Percentiles rank a stretch among this genome's conserved stretches.
Evolutionary conservation across 192 early-diverging fungal species (phyloP).

Genomic region (Rhizophlyctis rosea): DNA sequence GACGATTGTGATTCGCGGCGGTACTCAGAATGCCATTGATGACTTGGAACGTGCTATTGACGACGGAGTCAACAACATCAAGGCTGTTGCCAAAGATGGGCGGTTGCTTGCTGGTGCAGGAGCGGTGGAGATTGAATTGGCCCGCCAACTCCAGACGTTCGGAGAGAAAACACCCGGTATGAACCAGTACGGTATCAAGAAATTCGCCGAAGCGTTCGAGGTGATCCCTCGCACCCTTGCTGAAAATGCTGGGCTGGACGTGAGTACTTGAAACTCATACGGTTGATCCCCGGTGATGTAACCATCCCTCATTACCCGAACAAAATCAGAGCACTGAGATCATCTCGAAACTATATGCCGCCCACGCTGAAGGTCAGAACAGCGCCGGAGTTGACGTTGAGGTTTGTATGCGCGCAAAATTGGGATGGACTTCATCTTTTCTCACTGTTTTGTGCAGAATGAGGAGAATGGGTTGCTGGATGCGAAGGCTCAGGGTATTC

Average conservation of each 20-base stretch:
- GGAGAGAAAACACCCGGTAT: slow-evolving; percentile 91
- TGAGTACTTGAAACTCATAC: slow-evolving; percentile 27
- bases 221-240: slow-evolving; percentile 91
- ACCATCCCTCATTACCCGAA: background rate
- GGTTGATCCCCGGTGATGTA: background rate
- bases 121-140: slow-evolving; percentile 90
- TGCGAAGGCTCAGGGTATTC: slow-evolving; percentile 69
- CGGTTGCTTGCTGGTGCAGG: slow-evolving; percentile 90
- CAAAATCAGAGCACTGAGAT: slow-evolving; percentile 74
- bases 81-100: slow-evolving; percentile 81
- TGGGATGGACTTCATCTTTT: background rate
- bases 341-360: slow-evolving; percentile 87
- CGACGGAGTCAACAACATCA: slow-evolving; percentile 96
- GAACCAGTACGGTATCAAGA: slow-evolving; percentile 94
- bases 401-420: background rate
- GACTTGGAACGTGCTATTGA: slow-evolving; percentile 97
- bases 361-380: slow-evolving; percentile 70
- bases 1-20: slow-evolving; percentile 95
- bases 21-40: slow-evolving; percentile 91
- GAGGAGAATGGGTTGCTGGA: slow-evolving; percentile 69
- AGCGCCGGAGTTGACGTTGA: slow-evolving; percentile 85
- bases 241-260: slow-evolving; percentile 93
- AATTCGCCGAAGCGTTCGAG: slow-evolving; percentile 92
- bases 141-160: slow-evolving; percentile 68
- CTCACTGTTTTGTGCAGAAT: slow-evolving; percentile 2